A percentile compares a stretch with the other conserved stretches of the same genome.
phyloP scores from a whole-genome alignment of 257 asterid genomes.

The Haberlea rhodopensis region DNA sequence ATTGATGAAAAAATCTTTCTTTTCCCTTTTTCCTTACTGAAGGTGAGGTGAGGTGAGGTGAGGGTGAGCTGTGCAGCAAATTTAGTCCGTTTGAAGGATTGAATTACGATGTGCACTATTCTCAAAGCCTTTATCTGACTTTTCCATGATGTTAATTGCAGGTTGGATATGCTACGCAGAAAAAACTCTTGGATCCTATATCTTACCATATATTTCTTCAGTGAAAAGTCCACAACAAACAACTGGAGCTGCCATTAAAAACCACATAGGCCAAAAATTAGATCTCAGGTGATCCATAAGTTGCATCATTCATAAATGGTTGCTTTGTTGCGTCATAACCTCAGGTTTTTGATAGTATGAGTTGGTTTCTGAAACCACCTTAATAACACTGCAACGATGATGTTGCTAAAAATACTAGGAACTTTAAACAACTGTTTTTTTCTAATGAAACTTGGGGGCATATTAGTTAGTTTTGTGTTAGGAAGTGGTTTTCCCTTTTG shows the following conservation, averaged over 20 bases:
- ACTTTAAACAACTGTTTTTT: neutral
- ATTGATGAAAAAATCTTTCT: slow-evolving; percentile 1
- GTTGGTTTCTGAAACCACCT: neutral
- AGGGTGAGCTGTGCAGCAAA: slow-evolving; percentile 2
- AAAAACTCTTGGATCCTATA: slow-evolving; percentile 88
- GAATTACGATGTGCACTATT: neutral
- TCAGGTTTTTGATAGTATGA: slow-evolving; percentile 12
- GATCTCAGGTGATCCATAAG: slow-evolving; percentile 49
- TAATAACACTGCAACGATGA: neutral
- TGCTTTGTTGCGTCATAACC: neutral
- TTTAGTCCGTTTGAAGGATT: slow-evolving; percentile 5
- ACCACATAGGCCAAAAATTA: slow-evolving; percentile 54
- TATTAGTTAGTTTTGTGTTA: slow-evolving; percentile 12
- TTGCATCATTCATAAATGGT: slow-evolving; percentile 9
- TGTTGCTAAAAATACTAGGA: slow-evolving; percentile 18
- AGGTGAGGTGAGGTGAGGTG: neutral
- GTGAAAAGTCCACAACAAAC: slow-evolving; percentile 98
- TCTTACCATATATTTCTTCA: slow-evolving; percentile 90
- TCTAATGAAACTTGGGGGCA: neutral
- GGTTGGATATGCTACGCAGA: slow-evolving; percentile 99
- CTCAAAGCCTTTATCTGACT: slow-evolving; percentile 1
- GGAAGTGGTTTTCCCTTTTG: neutral
- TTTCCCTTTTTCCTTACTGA: neutral
- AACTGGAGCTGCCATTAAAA: slow-evolving; percentile 80
- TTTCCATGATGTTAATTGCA: slow-evolving; percentile 36